These are phyloP conservation scores for Podochytrium sp. DNA, from an alignment of 192 early-diverging fungal species.

Conservation along the genomic window DNA sequence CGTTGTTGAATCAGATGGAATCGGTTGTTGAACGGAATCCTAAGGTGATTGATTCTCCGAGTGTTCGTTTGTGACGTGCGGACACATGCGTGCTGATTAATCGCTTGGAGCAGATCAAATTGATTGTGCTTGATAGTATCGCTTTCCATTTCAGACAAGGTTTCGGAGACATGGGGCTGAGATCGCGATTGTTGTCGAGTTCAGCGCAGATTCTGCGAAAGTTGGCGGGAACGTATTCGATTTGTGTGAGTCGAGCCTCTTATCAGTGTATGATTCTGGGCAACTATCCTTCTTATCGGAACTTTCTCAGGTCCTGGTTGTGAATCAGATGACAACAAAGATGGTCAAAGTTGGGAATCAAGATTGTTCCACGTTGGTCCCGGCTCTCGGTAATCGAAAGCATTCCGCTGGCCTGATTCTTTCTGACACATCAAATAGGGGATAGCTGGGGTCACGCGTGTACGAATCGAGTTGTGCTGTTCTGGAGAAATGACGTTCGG, in stretches of 20 bases:
- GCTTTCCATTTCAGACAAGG: slow-evolving; percentile 55
- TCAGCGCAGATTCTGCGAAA: slow-evolving; percentile 39
- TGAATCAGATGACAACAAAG: slow-evolving; percentile 49
- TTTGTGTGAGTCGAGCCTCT: slow-evolving; percentile 21
- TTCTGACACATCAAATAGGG: slow-evolving; percentile 8
- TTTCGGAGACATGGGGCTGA: slow-evolving; percentile 41
- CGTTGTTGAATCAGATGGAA: slow-evolving; percentile 36
- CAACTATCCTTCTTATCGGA: neutral
- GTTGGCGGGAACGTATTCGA: slow-evolving; percentile 30
- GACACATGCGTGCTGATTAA: neutral
- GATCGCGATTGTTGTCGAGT: slow-evolving; percentile 38
- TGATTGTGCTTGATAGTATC: slow-evolving; percentile 50
- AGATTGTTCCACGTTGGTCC: slow-evolving; percentile 33
- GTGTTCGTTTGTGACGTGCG: neutral
- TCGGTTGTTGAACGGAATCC: slow-evolving; percentile 19
- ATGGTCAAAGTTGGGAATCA: slow-evolving; percentile 22
- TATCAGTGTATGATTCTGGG: neutral
- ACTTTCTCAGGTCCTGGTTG: slow-evolving; percentile 34
- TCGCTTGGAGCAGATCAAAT: slow-evolving; percentile 31
- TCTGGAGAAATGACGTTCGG: slow-evolving; percentile 36
- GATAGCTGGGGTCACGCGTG: slow-evolving; percentile 51
- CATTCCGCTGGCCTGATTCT: neutral
- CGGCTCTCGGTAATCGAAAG: slow-evolving; percentile 37
- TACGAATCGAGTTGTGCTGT: slow-evolving; percentile 44
- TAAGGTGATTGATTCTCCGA: slow-evolving; percentile 24